Base-by-base conservation (phyloP, 148 eudicot species). In the Gaultheria prostrata region DNA sequence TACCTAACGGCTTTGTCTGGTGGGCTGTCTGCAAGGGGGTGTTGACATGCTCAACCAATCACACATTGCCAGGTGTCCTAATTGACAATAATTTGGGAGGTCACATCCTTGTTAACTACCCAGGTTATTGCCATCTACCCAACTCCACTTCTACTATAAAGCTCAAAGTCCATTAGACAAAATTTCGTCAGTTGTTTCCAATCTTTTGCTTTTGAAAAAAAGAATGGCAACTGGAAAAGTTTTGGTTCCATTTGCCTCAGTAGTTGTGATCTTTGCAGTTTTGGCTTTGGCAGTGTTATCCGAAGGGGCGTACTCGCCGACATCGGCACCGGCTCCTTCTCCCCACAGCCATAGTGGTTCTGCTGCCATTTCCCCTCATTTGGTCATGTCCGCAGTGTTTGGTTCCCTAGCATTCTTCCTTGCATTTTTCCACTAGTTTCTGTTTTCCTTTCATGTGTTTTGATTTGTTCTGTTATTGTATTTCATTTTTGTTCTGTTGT, bases 201-300 rank as follows among this genome's bases (percentile, higher is more conserved):
- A 6, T n/a, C 51, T 48, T 24, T 13, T 6, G 0, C 26, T 9
- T 28, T 2, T 9, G 6, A 28, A 50, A 26, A 48, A 35, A 63
- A 35, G 39, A 48, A 80, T 63, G 74, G 82, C 75, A 63, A 46
- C 39, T 63, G 82, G 57, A 80, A 80, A 33, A 8, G 54, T 13
- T 69, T 63, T 61, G 6, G 72, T 32, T 57, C 53, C 82, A 57
- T 3, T 80, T 74, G 84, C 79, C 54, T 56, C 84, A 8, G 24
- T 75, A 10, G n/a, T 49, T 46, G 49, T 75, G 28, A 56, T 82
- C 54, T 82, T 82, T 39, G 84, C 56, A 43, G n/a, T 82, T 69
- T 24, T 82, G 24, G 79, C 48, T 2, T 8, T 74, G 53, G 48
- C 67, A 63, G 84, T 46, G 30, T 21, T 56, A 8, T 39, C 56